phyloP scores from a whole-genome alignment of 2,329 filamentous ascomycete genomes.

The Amauroascus verrucosus region DNA sequence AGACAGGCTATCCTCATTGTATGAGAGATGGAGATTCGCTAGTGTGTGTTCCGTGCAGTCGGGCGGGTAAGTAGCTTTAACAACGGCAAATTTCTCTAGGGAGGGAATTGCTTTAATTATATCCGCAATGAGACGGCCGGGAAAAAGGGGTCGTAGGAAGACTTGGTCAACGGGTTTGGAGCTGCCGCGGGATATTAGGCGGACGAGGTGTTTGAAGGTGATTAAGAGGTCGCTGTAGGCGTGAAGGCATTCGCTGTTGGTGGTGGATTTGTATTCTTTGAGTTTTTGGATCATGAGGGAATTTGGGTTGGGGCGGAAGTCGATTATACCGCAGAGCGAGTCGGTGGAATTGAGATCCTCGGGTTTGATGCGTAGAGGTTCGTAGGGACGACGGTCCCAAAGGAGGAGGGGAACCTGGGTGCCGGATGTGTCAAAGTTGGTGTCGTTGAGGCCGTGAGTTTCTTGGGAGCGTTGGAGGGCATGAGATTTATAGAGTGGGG shows the following conservation, averaged over 20 bases:
- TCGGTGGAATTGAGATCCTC: conserved; percentile 58
- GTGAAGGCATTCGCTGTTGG: background rate
- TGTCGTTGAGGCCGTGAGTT: background rate
- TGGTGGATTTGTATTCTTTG: conserved; percentile 12
- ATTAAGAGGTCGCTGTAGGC: conserved; percentile 13
- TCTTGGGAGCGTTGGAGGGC: conserved; percentile 3
- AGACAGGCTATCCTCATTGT: conserved; percentile 17
- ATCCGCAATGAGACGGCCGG: conserved; percentile 23
- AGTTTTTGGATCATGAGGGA: conserved; percentile 20
- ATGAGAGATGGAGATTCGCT: conserved; percentile 10
- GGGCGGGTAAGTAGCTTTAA: background rate
- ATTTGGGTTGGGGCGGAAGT: conserved; percentile 27
- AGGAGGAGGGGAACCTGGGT: conserved; percentile 42
- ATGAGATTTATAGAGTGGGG: background rate
- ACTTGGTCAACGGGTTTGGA: conserved; percentile 20
- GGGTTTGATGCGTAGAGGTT: conserved; percentile 51
- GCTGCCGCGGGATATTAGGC: conserved; percentile 16
- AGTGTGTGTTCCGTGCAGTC: background rate
- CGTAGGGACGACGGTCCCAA: conserved; percentile 61
- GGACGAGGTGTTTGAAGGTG: conserved; percentile 21
- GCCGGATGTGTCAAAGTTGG: background rate
- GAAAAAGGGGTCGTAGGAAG: conserved; percentile 25
- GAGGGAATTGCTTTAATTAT: conserved; percentile 27
- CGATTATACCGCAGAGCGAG: conserved; percentile 25
- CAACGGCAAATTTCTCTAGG: conserved; percentile 23